phyloP scores from a whole-genome alignment of 2,329 filamentous ascomycete genomes.

The Colletotrichum noveboracense region DNA sequence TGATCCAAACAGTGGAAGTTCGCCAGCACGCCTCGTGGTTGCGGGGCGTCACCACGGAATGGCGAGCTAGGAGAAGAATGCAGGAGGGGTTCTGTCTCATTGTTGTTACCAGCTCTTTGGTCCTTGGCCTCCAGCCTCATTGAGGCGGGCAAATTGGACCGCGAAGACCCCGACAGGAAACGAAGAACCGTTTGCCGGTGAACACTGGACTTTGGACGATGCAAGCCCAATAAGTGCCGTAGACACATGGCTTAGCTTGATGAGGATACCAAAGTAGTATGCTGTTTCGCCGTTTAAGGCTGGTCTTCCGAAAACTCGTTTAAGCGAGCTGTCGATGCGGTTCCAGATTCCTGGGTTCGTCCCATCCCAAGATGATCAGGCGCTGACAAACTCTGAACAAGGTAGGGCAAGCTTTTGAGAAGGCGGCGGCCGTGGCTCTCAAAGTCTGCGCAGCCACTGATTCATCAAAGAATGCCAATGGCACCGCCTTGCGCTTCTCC shows the following conservation, averaged over 20 bases:
- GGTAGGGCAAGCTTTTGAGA: not conserved
- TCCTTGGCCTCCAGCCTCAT: not conserved
- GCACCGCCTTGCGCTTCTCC: not conserved
- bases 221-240: not conserved
- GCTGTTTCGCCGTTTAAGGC: not conserved
- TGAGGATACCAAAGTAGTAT: not conserved
- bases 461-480: not conserved
- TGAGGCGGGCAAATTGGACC: not conserved
- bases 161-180: not conserved
- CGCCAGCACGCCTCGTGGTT: not conserved
- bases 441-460: not conserved
- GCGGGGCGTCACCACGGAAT: not conserved
- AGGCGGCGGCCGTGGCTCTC: not conserved
- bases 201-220: not conserved
- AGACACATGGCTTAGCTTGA: not conserved
- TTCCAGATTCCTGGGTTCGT: not conserved
- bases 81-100: not conserved
- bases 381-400: not conserved
- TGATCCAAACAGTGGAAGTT: not conserved
- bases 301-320: not conserved
- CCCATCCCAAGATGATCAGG: not conserved
- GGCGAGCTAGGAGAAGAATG: not conserved
- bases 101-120: not conserved
- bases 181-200: not conserved
- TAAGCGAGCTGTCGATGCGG: not conserved